A percentile compares a stretch with the other conserved stretches of the same genome.
phyloP scores from a whole-genome alignment of 1,139 yeast genomes.

The Saccharomycopsis phalli region DNA sequence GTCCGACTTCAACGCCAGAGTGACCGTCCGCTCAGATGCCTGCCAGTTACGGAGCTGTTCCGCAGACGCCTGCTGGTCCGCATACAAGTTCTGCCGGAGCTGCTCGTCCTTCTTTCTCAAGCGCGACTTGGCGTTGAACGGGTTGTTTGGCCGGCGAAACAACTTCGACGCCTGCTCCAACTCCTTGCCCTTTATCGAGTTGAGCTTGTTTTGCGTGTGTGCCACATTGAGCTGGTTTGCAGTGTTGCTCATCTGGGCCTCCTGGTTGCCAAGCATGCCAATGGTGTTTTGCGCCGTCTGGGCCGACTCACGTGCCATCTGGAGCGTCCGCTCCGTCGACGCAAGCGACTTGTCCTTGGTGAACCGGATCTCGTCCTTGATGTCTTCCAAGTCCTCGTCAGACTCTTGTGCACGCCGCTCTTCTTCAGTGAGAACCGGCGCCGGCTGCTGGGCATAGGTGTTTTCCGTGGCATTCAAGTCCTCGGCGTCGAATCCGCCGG shows the following conservation, averaged over 20 bases:
- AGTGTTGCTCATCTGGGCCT: conserved; percentile 72
- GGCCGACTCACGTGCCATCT: conserved; percentile 89
- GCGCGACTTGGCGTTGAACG: conserved; percentile 77
- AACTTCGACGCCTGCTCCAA: conserved; percentile 74
- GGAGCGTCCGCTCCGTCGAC: conserved; percentile 75
- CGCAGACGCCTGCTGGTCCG: conserved; percentile 42
- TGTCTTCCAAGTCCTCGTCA: conserved; percentile 84
- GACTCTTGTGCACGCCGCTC: conserved; percentile 48
- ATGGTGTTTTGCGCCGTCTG: conserved; percentile 82
- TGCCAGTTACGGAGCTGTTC: conserved; percentile 35
- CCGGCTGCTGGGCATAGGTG: conserved; percentile 2
- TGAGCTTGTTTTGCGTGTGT: conserved; percentile 73
- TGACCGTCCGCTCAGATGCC: conserved; percentile 42
- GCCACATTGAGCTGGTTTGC: conserved; percentile 73
- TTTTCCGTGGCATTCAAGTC: conserved; percentile 2
- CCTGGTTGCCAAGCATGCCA: conserved; percentile 89
- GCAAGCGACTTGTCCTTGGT: conserved; percentile 83
- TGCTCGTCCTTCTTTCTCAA: conserved; percentile 67
- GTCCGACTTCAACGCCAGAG: conserved; percentile 27
- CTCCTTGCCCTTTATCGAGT: conserved; percentile 77
- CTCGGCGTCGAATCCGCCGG: conserved; percentile 5
- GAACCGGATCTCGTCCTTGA: conserved; percentile 76
- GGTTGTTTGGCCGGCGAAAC: conserved; percentile 76
- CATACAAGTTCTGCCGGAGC: conserved; percentile 55
- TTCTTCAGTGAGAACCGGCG: conserved; percentile 28